Evolutionary conservation across 2,329 filamentous ascomycete genomes (phyloP), one percentile per base, ranked within the genome.

Genomic region (Calonectria pauciramosa): DNA sequence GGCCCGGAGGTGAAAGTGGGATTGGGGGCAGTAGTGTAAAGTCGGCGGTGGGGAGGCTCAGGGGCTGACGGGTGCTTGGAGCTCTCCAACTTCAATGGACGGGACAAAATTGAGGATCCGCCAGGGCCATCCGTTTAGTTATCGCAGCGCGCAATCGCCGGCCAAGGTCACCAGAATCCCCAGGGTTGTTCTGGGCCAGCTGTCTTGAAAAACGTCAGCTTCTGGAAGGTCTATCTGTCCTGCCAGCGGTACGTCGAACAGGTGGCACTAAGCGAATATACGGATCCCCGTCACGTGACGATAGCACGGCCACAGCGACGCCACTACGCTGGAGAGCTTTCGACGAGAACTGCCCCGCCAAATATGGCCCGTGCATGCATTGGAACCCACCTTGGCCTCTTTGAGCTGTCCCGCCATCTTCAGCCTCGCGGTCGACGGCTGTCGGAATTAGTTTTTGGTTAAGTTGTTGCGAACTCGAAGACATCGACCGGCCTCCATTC

Each of bases 221-320:
- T 82, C 82, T 77, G 80, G 81, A 82, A 83, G 78, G 84, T 85
- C 83, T 85, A 83, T 85, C 83, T 85, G 84, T 85, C 84, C 83
- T 83, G 80, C 80, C 77, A 80, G 75, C 74, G 78, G 74, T 56
- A 79, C 78, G 80, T 83, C 80, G 84, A 84, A 85, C 83, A 86
- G 83, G 84, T 86, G 84, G 84, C 84, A 86, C 83, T 84, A 84
- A 85, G 80, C 79, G 78, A 82, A 74, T 68, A 71, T 60, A 76
- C 44, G 18, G 36, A 63, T 70, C 20, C 3, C 2, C 8, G 68
- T 84, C 84, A 86, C 84, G 84, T 86, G 84, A 82, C 67, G 11
- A 30, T 11, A 11, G 51, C 76, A 79, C 68, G 68, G 71, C 71
- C 60, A 70, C 69, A 73, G 60, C 52, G 73, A 44, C 59, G 68